Base-by-base conservation (phyloP, 116 monocot species). In the Zostera marina region DNA sequence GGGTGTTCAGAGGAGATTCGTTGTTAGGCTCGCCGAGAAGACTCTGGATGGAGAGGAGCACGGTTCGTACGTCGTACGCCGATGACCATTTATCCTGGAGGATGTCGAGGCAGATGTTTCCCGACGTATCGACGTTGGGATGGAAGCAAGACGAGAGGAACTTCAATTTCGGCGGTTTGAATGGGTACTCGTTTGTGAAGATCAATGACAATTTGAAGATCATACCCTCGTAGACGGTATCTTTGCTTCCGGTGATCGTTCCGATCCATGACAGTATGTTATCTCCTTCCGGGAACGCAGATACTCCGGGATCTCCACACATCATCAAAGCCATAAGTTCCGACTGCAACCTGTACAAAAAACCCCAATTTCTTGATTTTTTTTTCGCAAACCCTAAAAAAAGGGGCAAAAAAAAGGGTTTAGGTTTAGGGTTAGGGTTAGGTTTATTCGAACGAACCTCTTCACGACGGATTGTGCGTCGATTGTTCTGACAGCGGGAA, bases 81-180 rank as follows among this genome's bases (percentile, higher is more conserved):
- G 80, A 77, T 32, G 84, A 77, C 81, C 85, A 85, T 41, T 80
- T 85, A 24, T 81, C 85, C 81, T 92, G 88, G 65, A 94, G 94
- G 41, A 94, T 94, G 54, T 94, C 94, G 21, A 94, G 60, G 77
- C 94, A 94, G 55, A 94, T 88, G 81, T 85, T 85, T 22, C 94
- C 94, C 22, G 45, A 65, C 21, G 71, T 21, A 47, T 94, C 88
- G 4, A 94, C 94, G 52, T 94, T 94, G 32, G 94, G 94, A 40
- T 94, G 94, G 71, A 88, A 94, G 64, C 88, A 94, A 32, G 77
- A 3, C 42, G 74, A 71, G 21, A 82, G 88, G 43, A 94, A 94
- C 79, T 82, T 84, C 3, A 94, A 85, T 60, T 88, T 88, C 0
- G 94, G 88, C 39, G 94, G 94, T 77, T 94, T 94, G 66, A 88